phyloP scores from a whole-genome alignment of 345 rosid species.

The Camelina hispida region DNA sequence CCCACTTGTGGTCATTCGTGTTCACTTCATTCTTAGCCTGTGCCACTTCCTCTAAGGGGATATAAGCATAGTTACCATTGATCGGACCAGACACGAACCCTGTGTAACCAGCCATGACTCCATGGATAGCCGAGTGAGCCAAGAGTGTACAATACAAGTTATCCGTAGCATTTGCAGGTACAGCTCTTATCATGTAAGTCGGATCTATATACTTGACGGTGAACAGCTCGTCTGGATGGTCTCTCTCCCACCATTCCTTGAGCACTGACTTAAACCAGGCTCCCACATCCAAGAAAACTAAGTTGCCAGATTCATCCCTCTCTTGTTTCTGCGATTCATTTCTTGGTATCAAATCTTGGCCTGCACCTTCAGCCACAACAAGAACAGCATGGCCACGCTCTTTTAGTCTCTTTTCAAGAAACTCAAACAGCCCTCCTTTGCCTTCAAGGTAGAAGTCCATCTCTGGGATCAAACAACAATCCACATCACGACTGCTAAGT shows the following conservation, averaged over 20 bases:
- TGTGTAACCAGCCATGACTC: slow-evolving; percentile 87
- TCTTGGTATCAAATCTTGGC: slow-evolving; percentile 83
- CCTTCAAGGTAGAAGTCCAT: slow-evolving; percentile 72
- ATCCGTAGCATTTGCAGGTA: slow-evolving; percentile 83
- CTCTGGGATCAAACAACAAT: slow-evolving; percentile 91
- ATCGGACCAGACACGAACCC: slow-evolving; percentile 88
- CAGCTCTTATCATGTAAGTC: slow-evolving; percentile 91
- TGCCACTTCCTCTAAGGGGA: slow-evolving; percentile 77
- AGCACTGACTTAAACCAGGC: slow-evolving; percentile 80
- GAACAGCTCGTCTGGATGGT: slow-evolving; percentile 68
- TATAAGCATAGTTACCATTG: slow-evolving; percentile 83
- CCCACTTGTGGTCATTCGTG: slow-evolving; percentile 82
- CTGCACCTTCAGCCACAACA: slow-evolving; percentile 94
- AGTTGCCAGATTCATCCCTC: slow-evolving; percentile 86
- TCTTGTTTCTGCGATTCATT: slow-evolving; percentile 65
- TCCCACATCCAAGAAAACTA: slow-evolving; percentile 79
- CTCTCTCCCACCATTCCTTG: slow-evolving; percentile 72
- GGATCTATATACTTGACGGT: slow-evolving; percentile 92
- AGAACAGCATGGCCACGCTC: slow-evolving; percentile 77
- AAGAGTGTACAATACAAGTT: slow-evolving; percentile 81
- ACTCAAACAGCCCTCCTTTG: slow-evolving; percentile 74
- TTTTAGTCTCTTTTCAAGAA: slow-evolving; percentile 57
- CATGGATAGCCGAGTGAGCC: slow-evolving; percentile 91
- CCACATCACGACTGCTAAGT: slow-evolving; percentile 90
- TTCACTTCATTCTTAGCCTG: slow-evolving; percentile 67